Evolutionary conservation across 1,284 basidiomycete genomes (phyloP), one percentile per base, ranked within the genome.

Genomic region (Schizopora paradoxa): DNA sequence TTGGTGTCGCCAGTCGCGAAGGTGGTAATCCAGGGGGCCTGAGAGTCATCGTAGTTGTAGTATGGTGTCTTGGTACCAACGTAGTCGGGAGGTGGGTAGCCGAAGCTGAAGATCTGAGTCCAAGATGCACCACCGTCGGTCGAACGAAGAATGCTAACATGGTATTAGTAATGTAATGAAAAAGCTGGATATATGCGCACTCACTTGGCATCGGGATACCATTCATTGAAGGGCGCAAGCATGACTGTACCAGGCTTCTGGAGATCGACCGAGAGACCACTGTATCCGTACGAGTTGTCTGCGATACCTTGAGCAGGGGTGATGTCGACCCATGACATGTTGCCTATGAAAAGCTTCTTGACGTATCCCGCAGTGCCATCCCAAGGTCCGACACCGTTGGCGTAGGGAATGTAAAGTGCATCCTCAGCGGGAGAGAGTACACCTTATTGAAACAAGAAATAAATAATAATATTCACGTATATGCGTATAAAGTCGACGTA

Each of bases 231-330:
- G 25, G 52, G 41, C 1, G 57, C 56, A 14, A 55, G 52, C 53
- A 57, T 54, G 33, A 59, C 28, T 6, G 56, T 58, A 26, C 57
- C 57, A 11, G 57, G 56, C 29, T 56, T 56, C 27, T 56, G 48
- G 10, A 52, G 37, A 38, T 59, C 57, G 18, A 59, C 54, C 5
- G 54, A 43, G 7, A 59, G 37, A 32, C 57, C 57, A 43, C 57
- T 55, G 33, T 54, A 59, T 13, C 57, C 56, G 37, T 51, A 59
- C 37, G 38, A 44, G 35, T 49, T 48, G 31, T 58, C 58, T 26
- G 51, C 51, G 26, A 54, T 54, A 13, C 52, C 54, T 34, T 48
- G 41, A 8, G 43, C 44, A 21, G 48, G 48, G 19, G 49, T 51
- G 26, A 51, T 32, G 42, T 48, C 43, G 14, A 48, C 50, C 53